These are phyloP conservation scores for Boletus vinaceobasis DNA, from an alignment of 768 basidiomycete genomes.

Conservation along the genomic window DNA sequence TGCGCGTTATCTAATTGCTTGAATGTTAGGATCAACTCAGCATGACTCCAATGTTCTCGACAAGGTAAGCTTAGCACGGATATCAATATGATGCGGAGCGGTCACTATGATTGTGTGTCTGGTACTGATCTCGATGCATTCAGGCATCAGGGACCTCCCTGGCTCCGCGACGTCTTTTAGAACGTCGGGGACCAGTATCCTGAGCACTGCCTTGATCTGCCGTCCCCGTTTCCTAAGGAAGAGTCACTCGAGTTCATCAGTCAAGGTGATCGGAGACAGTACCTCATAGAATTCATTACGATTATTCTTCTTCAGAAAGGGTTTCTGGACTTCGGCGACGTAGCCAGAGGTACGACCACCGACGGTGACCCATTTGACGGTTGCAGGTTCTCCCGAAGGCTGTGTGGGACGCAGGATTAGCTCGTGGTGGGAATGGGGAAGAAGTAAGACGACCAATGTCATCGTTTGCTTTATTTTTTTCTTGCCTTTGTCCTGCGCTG, in stretches of 20 bases:
- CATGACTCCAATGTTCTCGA: background rate
- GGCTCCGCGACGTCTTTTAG: conserved; percentile 9
- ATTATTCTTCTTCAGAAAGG: conserved; percentile 13
- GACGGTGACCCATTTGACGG: conserved; percentile 70
- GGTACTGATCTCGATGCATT: background rate
- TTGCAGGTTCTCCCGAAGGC: conserved; percentile 69
- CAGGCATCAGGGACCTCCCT: background rate
- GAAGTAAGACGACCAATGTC: conserved; percentile 40
- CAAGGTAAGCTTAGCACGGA: background rate
- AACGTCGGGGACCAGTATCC: background rate
- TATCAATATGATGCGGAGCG: background rate
- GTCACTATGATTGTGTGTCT: background rate
- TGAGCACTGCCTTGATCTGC: background rate
- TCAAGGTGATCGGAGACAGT: background rate
- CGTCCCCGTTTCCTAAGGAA: background rate
- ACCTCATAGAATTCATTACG: background rate
- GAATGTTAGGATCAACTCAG: background rate
- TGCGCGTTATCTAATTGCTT: too few species aligned
- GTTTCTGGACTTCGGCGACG: conserved; percentile 57
- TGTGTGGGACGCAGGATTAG: conserved; percentile 26
- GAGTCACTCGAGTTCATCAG: background rate
- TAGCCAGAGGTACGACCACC: conserved; percentile 77
- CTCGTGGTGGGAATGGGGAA: background rate
- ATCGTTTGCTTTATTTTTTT: conserved; percentile 44
- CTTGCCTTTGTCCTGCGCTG: conserved; percentile 56